Evolutionary conservation across 192 early-diverging fungal species (phyloP).

Genomic region (Entomortierella chlamydospora): DNA sequence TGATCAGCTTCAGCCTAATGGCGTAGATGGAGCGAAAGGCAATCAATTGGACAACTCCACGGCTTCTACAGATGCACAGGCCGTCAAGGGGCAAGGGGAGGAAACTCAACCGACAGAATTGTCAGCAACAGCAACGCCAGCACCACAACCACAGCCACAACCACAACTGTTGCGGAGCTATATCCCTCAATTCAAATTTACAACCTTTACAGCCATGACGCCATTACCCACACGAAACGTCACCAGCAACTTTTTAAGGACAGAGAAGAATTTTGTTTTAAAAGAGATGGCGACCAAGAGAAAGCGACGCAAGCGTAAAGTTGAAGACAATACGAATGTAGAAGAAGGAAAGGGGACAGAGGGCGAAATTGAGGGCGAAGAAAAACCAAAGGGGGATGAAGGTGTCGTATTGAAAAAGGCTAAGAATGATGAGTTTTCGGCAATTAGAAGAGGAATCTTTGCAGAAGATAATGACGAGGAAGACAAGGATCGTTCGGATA

Average conservation of each 20-base stretch:
- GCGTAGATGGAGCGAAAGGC: too few species aligned
- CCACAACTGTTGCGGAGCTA: conserved; percentile 15
- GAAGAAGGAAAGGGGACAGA: conserved; percentile 19
- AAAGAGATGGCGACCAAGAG: conserved; percentile 36
- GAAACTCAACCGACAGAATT: not conserved
- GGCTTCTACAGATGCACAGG: not conserved
- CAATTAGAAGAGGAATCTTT: conserved; percentile 40
- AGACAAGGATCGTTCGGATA: not conserved
- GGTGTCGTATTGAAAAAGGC: conserved; percentile 44
- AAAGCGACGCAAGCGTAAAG: conserved; percentile 29
- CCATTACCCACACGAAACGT: conserved; percentile 63
- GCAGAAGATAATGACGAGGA: conserved; percentile 25
- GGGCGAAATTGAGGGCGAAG: not conserved
- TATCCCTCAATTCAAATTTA: conserved; percentile 62
- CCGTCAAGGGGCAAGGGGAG: too few species aligned
- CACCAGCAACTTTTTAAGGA: conserved; percentile 58
- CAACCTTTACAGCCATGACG: conserved; percentile 61
- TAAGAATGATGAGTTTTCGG: conserved; percentile 57
- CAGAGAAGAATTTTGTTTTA: conserved; percentile 59
- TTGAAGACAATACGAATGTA: conserved; percentile 7
- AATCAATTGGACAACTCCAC: not conserved
- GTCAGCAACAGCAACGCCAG: not conserved
- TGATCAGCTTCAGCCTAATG: too few species aligned
- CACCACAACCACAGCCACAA: not conserved
- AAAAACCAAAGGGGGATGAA: not conserved